Evolutionary conservation across 2,329 filamentous ascomycete genomes (phyloP), one percentile per base, ranked within the genome.

Genomic region (Nannizziopsis barbatae): DNA sequence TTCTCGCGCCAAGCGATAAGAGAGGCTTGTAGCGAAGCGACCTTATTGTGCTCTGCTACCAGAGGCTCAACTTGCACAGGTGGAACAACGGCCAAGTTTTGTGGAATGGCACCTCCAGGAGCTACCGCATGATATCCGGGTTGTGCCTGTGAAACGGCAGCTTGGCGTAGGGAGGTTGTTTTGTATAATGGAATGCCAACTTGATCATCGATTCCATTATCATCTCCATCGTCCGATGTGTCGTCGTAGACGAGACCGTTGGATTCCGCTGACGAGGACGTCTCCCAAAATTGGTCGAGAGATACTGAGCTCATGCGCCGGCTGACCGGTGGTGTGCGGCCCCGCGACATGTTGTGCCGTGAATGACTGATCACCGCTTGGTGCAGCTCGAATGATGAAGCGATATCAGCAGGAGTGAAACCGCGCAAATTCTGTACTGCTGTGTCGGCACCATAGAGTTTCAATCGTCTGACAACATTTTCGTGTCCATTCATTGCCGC

Each of bases 401-500:
- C 77, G 51, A 92, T 71, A 60, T 92, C 85, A 2, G 81, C 75
- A 12, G 85, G 75, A 2, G 80, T 81, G 53, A 84, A 80, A 17
- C 83, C 83, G 44, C 80, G 80, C 41, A 84, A 66, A 59, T 80
- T 89, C 55, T 80, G 75, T 51, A 84, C 72, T 39, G 75, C 80
- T 30, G 83, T 77, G 64, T 88, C 82, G 2, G 84, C 85, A 35
- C 85, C 84, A 36, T 79, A 76, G 18, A 84, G 72, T 55, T 89
- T 80, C 50, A 94, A 74, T 11, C 83, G 78, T 51, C 83, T 76
- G 11, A 90, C 81, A 55, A 92, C 86, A 60, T 87, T 81, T 9
- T 78, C 70, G 59, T 88, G 81, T 53, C 82, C 79, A 63, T 84
- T 82, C 59, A 93, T 75, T 20, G 84, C 81, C 15, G 87, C 86